phyloP scores from a whole-genome alignment of 805 yeast genomes.

The Candida alai region DNA sequence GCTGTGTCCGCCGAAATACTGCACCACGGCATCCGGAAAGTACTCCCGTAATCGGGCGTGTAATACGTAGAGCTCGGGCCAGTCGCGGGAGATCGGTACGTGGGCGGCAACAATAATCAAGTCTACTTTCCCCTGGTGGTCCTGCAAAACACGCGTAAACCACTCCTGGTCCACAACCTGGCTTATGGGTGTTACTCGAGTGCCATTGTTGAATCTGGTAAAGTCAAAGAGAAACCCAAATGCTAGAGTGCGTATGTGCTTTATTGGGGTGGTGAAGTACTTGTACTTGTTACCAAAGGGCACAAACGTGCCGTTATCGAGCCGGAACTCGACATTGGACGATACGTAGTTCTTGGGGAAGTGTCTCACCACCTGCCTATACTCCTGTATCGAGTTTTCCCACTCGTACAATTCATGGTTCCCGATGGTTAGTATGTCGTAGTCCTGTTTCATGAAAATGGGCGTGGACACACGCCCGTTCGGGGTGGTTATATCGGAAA shows the following conservation, averaged over 20 bases:
- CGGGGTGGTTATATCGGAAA: slow-evolving; percentile 72
- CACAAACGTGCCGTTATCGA: slow-evolving; percentile 42
- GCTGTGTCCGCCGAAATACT: slow-evolving; percentile 92
- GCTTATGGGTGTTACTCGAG: slow-evolving; percentile 60
- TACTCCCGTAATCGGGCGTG: slow-evolving; percentile 49
- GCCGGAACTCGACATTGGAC: slow-evolving; percentile 63
- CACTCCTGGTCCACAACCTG: slow-evolving; percentile 56
- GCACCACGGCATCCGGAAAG: slow-evolving; percentile 65
- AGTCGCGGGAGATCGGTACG: slow-evolving; percentile 54
- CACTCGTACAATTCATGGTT: slow-evolving; percentile 84
- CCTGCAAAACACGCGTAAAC: slow-evolving; percentile 49
- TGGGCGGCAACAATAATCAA: slow-evolving; percentile 73
- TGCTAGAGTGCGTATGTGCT: slow-evolving; percentile 52
- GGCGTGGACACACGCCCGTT: slow-evolving; percentile 63
- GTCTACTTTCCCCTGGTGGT: slow-evolving; percentile 46
- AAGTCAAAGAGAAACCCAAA: slow-evolving; percentile 82
- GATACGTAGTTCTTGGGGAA: slow-evolving; percentile 65
- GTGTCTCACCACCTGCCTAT: slow-evolving; percentile 50
- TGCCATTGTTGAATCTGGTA: slow-evolving; percentile 50
- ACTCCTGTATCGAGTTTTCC: slow-evolving; percentile 64
- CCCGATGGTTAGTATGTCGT: slow-evolving; percentile 80
- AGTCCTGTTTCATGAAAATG: slow-evolving; percentile 60
- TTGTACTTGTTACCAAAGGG: slow-evolving; percentile 68
- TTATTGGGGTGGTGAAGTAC: slow-evolving; percentile 60
- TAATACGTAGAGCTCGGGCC: slow-evolving; percentile 49